Evolutionary conservation across 768 basidiomycete species (phyloP), one percentile per base, ranked within the genome.

Genomic region (Lepiota brunneoincarnata): DNA sequence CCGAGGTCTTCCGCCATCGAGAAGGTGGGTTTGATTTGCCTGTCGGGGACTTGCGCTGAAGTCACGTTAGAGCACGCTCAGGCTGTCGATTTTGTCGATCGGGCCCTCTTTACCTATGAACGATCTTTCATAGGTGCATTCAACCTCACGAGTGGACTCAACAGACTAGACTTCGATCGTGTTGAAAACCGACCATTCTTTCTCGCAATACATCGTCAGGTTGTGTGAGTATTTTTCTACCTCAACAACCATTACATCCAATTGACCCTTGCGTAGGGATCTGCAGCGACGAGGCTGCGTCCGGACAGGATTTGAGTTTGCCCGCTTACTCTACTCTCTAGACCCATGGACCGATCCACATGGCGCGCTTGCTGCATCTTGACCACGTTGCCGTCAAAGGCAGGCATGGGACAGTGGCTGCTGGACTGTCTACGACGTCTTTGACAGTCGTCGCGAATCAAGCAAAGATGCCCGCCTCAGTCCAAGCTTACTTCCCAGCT

Each of bases 121-220:
- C 83, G 93, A 11, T 84, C 90, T 10, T 90, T 98, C 60, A 79
- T 93, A 14, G 91, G 93, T 2, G 75, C 87, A 0, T 96, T 95
- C 75, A 91, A 81, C 59, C 86, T 97, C 68, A 85, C 91, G 1
- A 83, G 72, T 34, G 96, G 95, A 6, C 70, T 78, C 2, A 89
- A 89, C 56, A 81, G 95, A 10, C 80, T 99, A 2, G 93, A 96
- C 63, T 99, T 98, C 65, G 85, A 91, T 58, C 78, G 72, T 11
- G 89, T 97, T 10, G 95, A 98, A 69, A 98, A 96, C 61, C 77
- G 96, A 37, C 91, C 93, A 0, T 91, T 99, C 69, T 98, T 89
- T 72, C 81, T 96, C 6, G 93, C 91, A 1, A 57, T 97, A 1
- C 91, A 93, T 60, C 79, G 93, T 52, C 87, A 91, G 63, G 79